Base-by-base conservation (phyloP, 208 protist species). In the Trypanosomatidae sp. region DNA sequence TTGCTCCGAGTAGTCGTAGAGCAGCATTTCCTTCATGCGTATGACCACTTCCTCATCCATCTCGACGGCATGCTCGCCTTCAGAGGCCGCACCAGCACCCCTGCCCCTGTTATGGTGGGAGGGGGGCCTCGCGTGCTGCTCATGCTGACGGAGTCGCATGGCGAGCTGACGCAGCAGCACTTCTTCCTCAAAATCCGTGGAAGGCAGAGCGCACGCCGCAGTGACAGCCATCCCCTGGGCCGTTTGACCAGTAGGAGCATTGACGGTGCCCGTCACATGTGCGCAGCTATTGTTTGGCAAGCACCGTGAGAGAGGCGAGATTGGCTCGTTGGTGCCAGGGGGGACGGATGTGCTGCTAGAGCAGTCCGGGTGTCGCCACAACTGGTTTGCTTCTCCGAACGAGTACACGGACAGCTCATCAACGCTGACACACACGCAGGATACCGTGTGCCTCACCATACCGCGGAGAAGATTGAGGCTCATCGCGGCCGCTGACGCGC, bases 381-480 rank as follows among this genome's bases (percentile, higher is more conserved):
- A 66, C 41, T 83, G 72, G 25, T 81, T 76, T 3, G 78, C 80
- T 22, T 87, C 82, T 46, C 85, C 88, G 19, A 93, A 73, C 1
- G 84, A 91, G 69, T 91, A 90, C 46, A 96, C 71, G 66, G 82
- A 87, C 22, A 96, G 67, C 60, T 92, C 89, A 69, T 96, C 88
- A 36, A 93, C 75, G 62, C 83, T 85, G 41, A 93, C 88, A 65
- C 85, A 93, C 6, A 92, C 86, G 36, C 88, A 89, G 7, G 75
- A 84, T 22, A 95, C 74, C 50, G 69, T 76, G 66, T 81, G 78
- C 10, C 77, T 70, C 28, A 74, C 68, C 9, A 55, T 44, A 47
- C 71, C 62, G 28, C 72, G 36, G 30, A 76, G 69, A 5, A 74
- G 13, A 56, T 69, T 74, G 28, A 50, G 15, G 55, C 52, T 74